phyloP scores from a whole-genome alignment of 2,329 filamentous ascomycete species.

The Pseudogymnoascus sp. region DNA sequence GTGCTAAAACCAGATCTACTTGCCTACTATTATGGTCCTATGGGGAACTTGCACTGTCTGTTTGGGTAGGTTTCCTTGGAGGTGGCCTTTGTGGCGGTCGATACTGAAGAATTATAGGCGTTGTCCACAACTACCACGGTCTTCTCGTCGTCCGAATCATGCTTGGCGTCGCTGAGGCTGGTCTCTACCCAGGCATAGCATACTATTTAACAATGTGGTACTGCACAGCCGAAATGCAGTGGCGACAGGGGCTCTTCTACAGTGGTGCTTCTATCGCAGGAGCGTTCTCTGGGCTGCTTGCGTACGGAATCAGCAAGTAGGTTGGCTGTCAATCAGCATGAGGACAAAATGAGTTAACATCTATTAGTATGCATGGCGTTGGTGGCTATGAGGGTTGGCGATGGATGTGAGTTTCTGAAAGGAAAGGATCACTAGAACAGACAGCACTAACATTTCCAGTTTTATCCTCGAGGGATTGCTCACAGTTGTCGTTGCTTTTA shows the following conservation, averaged over 20 bases:
- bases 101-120: slow-evolving; percentile 55
- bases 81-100: slow-evolving; percentile 52
- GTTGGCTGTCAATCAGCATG: background rate
- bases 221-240: slow-evolving; percentile 45
- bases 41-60: slow-evolving; percentile 50
- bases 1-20: slow-evolving; percentile 39
- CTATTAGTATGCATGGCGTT: slow-evolving; percentile 39
- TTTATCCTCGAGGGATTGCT: slow-evolving; percentile 45
- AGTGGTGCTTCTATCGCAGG: slow-evolving; percentile 33
- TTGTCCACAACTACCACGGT: slow-evolving; percentile 57
- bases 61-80: slow-evolving; percentile 31
- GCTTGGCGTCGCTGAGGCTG: slow-evolving; percentile 20
- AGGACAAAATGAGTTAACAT: background rate
- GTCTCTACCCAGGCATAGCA: slow-evolving; percentile 29
- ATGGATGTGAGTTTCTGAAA: slow-evolving; percentile 53
- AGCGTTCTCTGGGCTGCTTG: slow-evolving; percentile 40
- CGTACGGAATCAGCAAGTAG: slow-evolving; percentile 35
- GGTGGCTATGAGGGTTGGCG: slow-evolving; percentile 39
- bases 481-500: slow-evolving; percentile 32
- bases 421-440: background rate
- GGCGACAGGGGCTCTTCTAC: slow-evolving; percentile 36
- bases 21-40: slow-evolving; percentile 34
- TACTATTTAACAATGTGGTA: slow-evolving; percentile 53
- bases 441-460: background rate
- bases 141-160: slow-evolving; percentile 39